Evolutionary conservation across 371 early-diverging fungal genomes (phyloP), one percentile per base, ranked within the genome.

Genomic region (Lichtheimia ornata): DNA sequence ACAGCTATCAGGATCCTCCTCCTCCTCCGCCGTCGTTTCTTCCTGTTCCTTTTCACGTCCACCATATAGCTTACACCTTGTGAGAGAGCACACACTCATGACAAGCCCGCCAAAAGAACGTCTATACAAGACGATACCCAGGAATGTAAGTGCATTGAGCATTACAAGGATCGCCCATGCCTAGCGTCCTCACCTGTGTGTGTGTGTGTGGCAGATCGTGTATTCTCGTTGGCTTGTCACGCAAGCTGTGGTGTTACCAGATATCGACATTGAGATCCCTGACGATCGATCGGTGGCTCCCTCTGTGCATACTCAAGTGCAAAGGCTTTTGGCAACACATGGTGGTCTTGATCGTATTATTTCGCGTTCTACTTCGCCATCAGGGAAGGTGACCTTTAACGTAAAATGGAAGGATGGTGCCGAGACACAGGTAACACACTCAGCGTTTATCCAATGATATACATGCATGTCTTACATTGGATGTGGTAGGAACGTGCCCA

Each of bases 381-480:
- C 52, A 11, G 62, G 62, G n/a, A 61, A 44, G 15, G 55, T 61
- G 5, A 53, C 44, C 3, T 61, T 51, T 40, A n/a, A 54, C 35
- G 56, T 61, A 1, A 28, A 35, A 15, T 61, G 62, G 62, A 24
- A 54, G 44, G 47, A 61, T 20, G 54, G 54, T 7, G 13, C 49
- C 15, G n/a, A 40, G 25, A 44, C 62, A 49, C 30, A 53, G 62
- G 62, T 61, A 53, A 22, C 47, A 18, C 22, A 18, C 47, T 9
- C 35, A 49, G 15, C 13, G 24, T 27, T 22, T 56, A 2, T 43
- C 13, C 42, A 22, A n/a, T 56, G 15, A 20, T 14, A 11, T 30
- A 61, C 49, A 18, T 15, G 11, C 18, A 14, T n/a, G 11, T 13
- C 27, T 12, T 18, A 40, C 4, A 51, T 15, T 51, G 18, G 20